These are phyloP conservation scores for Beauveria asiatica DNA, from an alignment of 2,329 filamentous ascomycete species.

Conservation along the genomic window DNA sequence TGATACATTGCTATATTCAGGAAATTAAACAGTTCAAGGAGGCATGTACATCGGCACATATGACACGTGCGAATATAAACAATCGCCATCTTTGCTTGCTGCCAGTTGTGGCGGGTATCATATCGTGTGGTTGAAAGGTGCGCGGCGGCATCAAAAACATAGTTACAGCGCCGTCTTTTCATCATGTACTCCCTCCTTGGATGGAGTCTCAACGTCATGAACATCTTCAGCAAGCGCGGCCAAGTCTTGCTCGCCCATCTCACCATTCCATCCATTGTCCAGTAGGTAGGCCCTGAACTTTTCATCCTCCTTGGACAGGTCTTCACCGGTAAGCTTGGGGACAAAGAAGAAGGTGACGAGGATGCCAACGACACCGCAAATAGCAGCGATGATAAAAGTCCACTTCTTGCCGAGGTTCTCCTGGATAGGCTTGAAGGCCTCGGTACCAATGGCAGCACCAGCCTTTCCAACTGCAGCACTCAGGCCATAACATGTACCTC, in stretches of 20 bases:
- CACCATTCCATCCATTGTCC: conserved; percentile 35
- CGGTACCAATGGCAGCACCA: conserved; percentile 41
- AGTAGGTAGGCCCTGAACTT: conserved; percentile 35
- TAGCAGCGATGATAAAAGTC: conserved; percentile 45
- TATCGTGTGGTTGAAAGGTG: not conserved
- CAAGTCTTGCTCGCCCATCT: conserved; percentile 27
- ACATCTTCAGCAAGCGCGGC: conserved; percentile 1
- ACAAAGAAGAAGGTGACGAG: conserved; percentile 40
- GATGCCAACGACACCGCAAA: conserved; percentile 38
- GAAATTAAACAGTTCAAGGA: not conserved
- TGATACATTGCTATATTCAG: not conserved
- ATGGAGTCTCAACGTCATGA: not conserved
- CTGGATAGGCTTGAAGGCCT: conserved; percentile 41
- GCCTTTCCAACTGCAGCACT: conserved; percentile 43
- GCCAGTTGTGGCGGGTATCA: not conserved
- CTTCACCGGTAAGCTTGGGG: conserved; percentile 35
- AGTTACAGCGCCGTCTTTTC: not conserved
- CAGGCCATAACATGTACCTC: conserved; percentile 43
- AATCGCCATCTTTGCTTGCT: not conserved
- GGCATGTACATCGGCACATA: not conserved
- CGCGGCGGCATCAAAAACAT: not conserved
- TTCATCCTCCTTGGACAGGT: conserved; percentile 34
- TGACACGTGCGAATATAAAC: not conserved
- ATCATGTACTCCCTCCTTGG: not conserved
- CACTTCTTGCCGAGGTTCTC: conserved; percentile 36